phyloP scores from a whole-genome alignment of 169 alveolate genomes.

The Plasmodium chabaudi region DNA sequence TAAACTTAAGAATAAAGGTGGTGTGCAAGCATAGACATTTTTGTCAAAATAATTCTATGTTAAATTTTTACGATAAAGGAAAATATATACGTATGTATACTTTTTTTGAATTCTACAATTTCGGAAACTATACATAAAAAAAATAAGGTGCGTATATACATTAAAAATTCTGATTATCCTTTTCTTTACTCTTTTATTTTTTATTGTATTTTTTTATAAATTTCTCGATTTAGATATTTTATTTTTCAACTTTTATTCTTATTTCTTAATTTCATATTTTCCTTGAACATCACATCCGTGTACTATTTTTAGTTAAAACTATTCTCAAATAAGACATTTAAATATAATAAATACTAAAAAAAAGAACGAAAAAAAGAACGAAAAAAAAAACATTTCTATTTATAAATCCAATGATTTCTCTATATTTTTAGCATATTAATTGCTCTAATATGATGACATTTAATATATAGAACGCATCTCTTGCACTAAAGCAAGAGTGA shows the following conservation, averaged over 20 bases:
- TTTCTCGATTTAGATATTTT: constrained; percentile 29
- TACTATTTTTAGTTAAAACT: neutral
- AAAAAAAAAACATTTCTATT: constrained; percentile 9
- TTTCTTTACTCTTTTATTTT: constrained; percentile 34
- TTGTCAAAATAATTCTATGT: constrained; percentile 44
- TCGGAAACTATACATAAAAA: constrained; percentile 36
- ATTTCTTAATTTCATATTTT: constrained; percentile 21
- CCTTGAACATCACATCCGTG: constrained; percentile 5
- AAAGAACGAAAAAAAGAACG: constrained; percentile 7
- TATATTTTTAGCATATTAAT: constrained; percentile 8
- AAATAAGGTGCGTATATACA: constrained; percentile 75
- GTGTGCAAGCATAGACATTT: constrained; percentile 41
- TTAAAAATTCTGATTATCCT: constrained; percentile 9
- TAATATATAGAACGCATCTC: constrained; percentile 14
- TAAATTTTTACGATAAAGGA: constrained; percentile 48
- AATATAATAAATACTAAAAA: constrained; percentile 3
- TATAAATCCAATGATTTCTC: neutral
- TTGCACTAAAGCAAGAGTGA: constrained; percentile 19
- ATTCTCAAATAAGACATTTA: constrained; percentile 35
- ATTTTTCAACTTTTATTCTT: constrained; percentile 25
- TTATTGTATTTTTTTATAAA: constrained; percentile 6
- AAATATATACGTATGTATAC: constrained; percentile 2
- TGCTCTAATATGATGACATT: constrained; percentile 29
- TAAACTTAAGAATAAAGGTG: constrained; percentile 3
- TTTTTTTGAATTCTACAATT: constrained; percentile 58